These are phyloP conservation scores for Crithidia brevicula DNA, from an alignment of 208 protist species.

Conservation along the genomic window DNA sequence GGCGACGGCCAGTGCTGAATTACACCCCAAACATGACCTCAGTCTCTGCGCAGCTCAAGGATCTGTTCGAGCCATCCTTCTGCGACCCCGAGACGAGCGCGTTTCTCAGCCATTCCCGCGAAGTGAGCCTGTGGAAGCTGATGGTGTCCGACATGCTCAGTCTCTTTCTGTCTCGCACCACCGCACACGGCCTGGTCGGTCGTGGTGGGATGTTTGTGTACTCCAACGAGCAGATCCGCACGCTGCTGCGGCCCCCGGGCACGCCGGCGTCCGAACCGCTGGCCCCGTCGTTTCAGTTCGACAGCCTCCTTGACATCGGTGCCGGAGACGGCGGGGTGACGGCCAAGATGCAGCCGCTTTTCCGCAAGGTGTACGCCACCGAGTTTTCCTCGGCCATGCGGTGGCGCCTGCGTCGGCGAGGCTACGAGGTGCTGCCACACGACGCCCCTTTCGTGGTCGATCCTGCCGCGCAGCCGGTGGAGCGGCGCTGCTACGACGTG, in stretches of 20 bases:
- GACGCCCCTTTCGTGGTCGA: slow-evolving; percentile 49
- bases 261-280: slow-evolving; percentile 10
- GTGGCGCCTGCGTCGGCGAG: slow-evolving; percentile 71
- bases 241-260: slow-evolving; percentile 44
- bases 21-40: slow-evolving; percentile 49
- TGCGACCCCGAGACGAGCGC: slow-evolving; percentile 61
- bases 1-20: slow-evolving; percentile 47
- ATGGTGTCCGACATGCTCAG: slow-evolving; percentile 49
- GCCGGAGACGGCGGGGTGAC: slow-evolving; percentile 88
- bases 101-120: slow-evolving; percentile 45
- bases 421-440: slow-evolving; percentile 71
- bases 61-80: slow-evolving; percentile 41
- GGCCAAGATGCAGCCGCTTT: slow-evolving; percentile 54
- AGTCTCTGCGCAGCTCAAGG: slow-evolving; percentile 39
- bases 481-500: slow-evolving; percentile 62
- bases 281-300: slow-evolving; percentile 19
- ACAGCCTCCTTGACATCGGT: slow-evolving; percentile 48
- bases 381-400: slow-evolving; percentile 82
- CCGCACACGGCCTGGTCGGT: slow-evolving; percentile 67
- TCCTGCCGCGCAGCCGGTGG: slow-evolving; percentile 2
- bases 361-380: slow-evolving; percentile 61
- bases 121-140: slow-evolving; percentile 46
- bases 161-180: slow-evolving; percentile 73
- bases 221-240: slow-evolving; percentile 64
- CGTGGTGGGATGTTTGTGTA: slow-evolving; percentile 85